Percentiles rank a stretch among this genome's conserved stretches.
These are phyloP conservation scores for Vigna radiata DNA, from an alignment of 306 rosid genomes.

Conservation along the genomic window DNA sequence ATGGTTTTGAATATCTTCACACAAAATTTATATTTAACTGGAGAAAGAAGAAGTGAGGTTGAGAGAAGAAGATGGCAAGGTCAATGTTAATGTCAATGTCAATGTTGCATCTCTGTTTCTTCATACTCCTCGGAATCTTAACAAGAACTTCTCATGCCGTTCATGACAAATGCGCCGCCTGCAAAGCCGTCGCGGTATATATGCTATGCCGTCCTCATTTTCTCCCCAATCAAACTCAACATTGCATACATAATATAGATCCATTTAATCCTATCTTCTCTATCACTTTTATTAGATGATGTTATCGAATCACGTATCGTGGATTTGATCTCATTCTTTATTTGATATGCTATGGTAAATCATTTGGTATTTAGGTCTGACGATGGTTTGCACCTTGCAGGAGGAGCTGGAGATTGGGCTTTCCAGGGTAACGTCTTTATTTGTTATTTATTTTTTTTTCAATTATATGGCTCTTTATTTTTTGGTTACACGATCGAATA, in stretches of 20 bases:
- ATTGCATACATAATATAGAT: not conserved
- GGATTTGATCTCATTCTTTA: not conserved
- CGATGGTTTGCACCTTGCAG: slow-evolving; percentile 53
- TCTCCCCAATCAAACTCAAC: not conserved
- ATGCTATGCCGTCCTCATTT: not conserved
- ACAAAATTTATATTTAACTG: no score
- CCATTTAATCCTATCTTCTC: not conserved
- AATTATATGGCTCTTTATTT: not conserved
- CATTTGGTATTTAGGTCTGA: slow-evolving; percentile 21
- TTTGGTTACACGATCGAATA: not conserved
- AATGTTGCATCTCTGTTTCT: slow-evolving; percentile 33
- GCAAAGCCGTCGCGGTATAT: slow-evolving; percentile 87
- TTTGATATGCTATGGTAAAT: not conserved
- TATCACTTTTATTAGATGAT: not conserved
- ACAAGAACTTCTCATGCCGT: slow-evolving; percentile 54
- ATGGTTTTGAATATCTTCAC: no score
- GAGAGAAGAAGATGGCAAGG: slow-evolving; percentile 43
- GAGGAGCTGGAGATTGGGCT: slow-evolving; percentile 87
- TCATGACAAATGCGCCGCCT: slow-evolving; percentile 91
- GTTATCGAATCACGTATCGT: not conserved
- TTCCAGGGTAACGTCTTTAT: slow-evolving; percentile 57
- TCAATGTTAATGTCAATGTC: slow-evolving; percentile 27
- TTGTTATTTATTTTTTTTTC: not conserved
- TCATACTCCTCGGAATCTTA: slow-evolving; percentile 49
- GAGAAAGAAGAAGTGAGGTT: not conserved